A percentile compares a stretch with the other conserved stretches of the same genome.
phyloP scores from a whole-genome alignment of 768 basidiomycete species.

The Cytidiella melzeri region DNA sequence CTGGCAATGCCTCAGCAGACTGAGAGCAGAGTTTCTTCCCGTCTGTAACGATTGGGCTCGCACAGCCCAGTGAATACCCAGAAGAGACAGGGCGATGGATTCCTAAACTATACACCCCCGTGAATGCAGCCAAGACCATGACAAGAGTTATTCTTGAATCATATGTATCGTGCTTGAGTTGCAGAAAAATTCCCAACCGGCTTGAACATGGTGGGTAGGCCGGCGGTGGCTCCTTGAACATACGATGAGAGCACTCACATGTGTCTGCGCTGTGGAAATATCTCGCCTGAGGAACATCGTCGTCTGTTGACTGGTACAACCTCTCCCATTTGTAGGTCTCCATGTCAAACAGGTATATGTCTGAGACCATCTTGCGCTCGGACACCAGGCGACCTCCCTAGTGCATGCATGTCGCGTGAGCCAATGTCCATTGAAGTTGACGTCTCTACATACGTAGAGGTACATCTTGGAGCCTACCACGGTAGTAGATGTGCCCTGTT shows the following conservation, averaged over 20 bases:
- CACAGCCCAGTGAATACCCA: no score
- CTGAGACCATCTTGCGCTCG: constrained; percentile 82
- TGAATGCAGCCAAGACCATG: no score
- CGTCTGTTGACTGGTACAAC: constrained; percentile 52
- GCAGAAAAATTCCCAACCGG: no score
- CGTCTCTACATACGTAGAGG: constrained; percentile 60
- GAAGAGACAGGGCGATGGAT: no score
- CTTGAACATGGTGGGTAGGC: no score
- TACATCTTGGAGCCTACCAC: constrained; percentile 85
- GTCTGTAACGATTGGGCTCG: no score
- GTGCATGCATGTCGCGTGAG: neutral
- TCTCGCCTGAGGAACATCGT: constrained; percentile 71
- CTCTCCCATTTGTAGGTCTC: constrained; percentile 76
- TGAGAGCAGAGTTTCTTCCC: no score
- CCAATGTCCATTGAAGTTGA: neutral
- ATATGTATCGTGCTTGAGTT: no score
- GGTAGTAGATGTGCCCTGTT: constrained; percentile 84
- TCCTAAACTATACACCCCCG: no score
- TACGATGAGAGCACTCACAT: constrained; percentile 41
- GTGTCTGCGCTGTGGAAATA: constrained; percentile 94
- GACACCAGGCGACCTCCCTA: constrained; percentile 86
- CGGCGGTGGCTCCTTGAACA: no score
- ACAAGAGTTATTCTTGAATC: no score
- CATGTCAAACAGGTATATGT: constrained; percentile 88
- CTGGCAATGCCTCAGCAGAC: no score